phyloP scores from a whole-genome alignment of 495 filamentous ascomycete genomes.

The Lichina pygmaea region DNA sequence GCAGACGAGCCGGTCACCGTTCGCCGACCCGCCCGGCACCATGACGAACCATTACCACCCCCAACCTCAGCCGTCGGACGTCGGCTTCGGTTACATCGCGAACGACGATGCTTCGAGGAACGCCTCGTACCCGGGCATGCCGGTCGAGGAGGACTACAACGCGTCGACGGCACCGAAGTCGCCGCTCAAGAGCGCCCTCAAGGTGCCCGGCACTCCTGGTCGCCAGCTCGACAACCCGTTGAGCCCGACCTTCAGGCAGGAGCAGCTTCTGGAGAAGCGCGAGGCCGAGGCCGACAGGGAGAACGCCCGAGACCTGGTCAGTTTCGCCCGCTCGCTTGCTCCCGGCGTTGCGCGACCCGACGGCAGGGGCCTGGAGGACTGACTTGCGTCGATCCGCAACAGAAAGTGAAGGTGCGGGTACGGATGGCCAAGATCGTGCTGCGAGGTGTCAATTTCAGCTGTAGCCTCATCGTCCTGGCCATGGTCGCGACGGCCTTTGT shows the following conservation, averaged over 20 bases:
- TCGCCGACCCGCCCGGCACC: slow-evolving; percentile 30
- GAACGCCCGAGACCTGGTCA: slow-evolving; percentile 64
- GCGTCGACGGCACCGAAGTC: slow-evolving; percentile 34
- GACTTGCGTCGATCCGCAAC: not conserved
- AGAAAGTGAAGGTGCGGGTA: slow-evolving; percentile 85
- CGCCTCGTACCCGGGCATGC: slow-evolving; percentile 14
- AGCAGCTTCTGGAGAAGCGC: slow-evolving; percentile 53
- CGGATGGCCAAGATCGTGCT: slow-evolving; percentile 85
- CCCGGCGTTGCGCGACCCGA: not conserved
- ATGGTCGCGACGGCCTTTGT: slow-evolving; percentile 63
- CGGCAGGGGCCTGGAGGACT: too few species aligned
- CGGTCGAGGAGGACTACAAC: slow-evolving; percentile 18
- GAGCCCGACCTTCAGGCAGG: slow-evolving; percentile 73
- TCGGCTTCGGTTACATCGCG: slow-evolving; percentile 76
- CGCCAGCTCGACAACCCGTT: slow-evolving; percentile 36
- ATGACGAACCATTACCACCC: slow-evolving; percentile 24
- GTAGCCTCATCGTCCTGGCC: slow-evolving; percentile 76
- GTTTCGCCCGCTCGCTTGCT: slow-evolving; percentile 7
- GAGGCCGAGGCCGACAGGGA: slow-evolving; percentile 55
- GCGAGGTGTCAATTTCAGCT: slow-evolving; percentile 82
- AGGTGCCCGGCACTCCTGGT: slow-evolving; percentile 50
- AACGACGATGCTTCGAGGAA: slow-evolving; percentile 25
- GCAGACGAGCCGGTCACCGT: slow-evolving; percentile 27
- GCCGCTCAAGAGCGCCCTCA: slow-evolving; percentile 67
- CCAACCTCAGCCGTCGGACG: slow-evolving; percentile 47